These are phyloP conservation scores for Paramecium caudatum DNA, from an alignment of 73 alveolate species.

Conservation along the genomic window DNA sequence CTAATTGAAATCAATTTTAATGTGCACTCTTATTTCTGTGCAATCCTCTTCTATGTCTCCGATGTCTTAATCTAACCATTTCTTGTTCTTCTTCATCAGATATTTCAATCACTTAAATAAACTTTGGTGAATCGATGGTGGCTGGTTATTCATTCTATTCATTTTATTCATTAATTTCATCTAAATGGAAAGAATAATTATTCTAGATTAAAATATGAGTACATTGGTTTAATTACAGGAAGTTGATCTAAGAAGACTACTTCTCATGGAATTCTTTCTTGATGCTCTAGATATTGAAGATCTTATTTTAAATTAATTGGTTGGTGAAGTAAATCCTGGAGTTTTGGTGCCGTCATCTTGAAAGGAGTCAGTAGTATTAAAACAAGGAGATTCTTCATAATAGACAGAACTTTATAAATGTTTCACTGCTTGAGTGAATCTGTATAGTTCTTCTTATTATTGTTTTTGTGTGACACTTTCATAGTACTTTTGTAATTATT, in stretches of 20 bases:
- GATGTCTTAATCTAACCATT: constrained; percentile 3
- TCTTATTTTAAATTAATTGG: not conserved
- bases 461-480: no score
- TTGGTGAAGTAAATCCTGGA: constrained; percentile 12
- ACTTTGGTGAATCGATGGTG: not conserved
- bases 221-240: not conserved
- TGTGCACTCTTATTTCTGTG: constrained; percentile 2
- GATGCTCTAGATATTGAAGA: not conserved
- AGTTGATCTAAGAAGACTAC: not conserved
- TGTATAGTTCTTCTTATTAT: no score
- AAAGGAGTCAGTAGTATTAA: constrained; percentile 23
- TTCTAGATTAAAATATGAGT: not conserved
- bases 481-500: no score
- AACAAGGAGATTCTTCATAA: constrained; percentile 19
- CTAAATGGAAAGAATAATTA: constrained; percentile 3
- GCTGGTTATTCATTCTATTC: not conserved
- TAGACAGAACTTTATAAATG: no score
- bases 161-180: not conserved
- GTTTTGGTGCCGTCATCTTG: constrained; percentile 65
- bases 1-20: constrained; percentile 29
- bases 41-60: constrained; percentile 24
- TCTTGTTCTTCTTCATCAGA: constrained; percentile 12
- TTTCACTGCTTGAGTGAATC: no score
- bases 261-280: no score
- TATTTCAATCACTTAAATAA: not conserved